Conservation (phyloP, 495 filamentous ascomycete species). For the Aspergillus indologenus region DNA sequence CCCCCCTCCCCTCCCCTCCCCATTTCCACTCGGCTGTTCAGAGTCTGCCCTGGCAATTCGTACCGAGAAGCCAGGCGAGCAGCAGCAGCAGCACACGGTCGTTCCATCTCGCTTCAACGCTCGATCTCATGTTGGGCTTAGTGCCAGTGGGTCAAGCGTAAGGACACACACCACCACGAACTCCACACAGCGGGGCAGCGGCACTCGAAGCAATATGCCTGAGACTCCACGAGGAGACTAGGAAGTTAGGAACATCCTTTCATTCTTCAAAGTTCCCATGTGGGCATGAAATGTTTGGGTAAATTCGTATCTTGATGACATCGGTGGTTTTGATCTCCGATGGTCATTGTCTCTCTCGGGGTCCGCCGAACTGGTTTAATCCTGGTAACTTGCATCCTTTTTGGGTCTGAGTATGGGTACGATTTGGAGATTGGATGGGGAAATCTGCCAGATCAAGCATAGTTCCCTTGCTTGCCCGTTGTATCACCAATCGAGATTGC, state of each 20-base stretch:
- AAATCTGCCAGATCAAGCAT: background rate
- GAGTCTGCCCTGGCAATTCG: background rate
- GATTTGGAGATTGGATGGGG: background rate
- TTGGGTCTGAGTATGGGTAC: too few species aligned
- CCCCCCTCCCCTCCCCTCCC: too few species aligned
- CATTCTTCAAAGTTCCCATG: background rate
- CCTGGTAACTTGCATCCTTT: background rate
- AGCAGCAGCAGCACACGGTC: too few species aligned
- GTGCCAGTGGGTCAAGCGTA: background rate
- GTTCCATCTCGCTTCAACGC: background rate
- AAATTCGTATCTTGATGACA: background rate
- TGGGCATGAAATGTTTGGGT: background rate
- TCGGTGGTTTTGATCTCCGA: too few species aligned
- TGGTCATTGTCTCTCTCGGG: background rate
- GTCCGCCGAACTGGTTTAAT: background rate
- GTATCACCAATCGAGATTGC: background rate
- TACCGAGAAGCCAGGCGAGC: background rate
- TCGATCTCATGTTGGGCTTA: background rate
- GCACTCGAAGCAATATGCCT: background rate
- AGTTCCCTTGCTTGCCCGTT: background rate
- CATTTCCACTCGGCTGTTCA: background rate
- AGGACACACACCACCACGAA: background rate
- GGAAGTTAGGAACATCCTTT: background rate
- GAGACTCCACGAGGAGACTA: background rate
- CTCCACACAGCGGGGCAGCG: too few species aligned